Conservation (phyloP, 495 filamentous ascomycete genomes). For the Evansstolkia leycettana region DNA sequence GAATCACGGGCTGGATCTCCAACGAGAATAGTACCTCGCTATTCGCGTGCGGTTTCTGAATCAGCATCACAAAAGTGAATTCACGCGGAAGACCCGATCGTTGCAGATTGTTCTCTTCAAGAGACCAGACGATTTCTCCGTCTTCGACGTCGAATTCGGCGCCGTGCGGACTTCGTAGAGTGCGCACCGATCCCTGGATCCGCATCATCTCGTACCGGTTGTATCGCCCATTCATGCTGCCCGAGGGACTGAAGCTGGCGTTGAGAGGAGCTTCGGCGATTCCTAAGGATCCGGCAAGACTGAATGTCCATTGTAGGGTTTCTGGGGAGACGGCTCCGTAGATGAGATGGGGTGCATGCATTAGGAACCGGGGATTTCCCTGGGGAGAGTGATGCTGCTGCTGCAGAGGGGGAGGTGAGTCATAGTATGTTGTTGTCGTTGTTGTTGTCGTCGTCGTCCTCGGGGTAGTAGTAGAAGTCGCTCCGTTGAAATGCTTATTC, state of each 20-base stretch:
- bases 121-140: conserved; percentile 37
- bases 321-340: conserved; percentile 41
- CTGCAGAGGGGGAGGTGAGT: too few relatives aligned
- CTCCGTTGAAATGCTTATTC: conserved; percentile 1
- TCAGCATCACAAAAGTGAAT: conserved; percentile 41
- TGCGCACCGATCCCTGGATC: conserved; percentile 38
- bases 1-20: conserved; percentile 29
- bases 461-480: too few relatives aligned
- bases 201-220: conserved; percentile 41
- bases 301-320: conserved; percentile 40
- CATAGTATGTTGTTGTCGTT: too few relatives aligned
- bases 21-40: conserved; percentile 17
- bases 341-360: conserved; percentile 40
- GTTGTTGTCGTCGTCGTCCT: too few relatives aligned
- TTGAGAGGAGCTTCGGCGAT: conserved; percentile 31
- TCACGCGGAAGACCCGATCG: conserved; percentile 40
- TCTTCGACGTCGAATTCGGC: conserved; percentile 27
- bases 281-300: conserved; percentile 34
- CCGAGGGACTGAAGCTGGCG: conserved; percentile 30
- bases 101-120: conserved; percentile 39
- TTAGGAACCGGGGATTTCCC: conserved; percentile 29
- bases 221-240: conserved; percentile 26
- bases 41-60: conserved; percentile 26
- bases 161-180: conserved; percentile 20
- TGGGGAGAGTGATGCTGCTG: too few relatives aligned